phyloP scores from a whole-genome alignment of 2,329 filamentous ascomycete genomes.

The Monilinia aucupariae region DNA sequence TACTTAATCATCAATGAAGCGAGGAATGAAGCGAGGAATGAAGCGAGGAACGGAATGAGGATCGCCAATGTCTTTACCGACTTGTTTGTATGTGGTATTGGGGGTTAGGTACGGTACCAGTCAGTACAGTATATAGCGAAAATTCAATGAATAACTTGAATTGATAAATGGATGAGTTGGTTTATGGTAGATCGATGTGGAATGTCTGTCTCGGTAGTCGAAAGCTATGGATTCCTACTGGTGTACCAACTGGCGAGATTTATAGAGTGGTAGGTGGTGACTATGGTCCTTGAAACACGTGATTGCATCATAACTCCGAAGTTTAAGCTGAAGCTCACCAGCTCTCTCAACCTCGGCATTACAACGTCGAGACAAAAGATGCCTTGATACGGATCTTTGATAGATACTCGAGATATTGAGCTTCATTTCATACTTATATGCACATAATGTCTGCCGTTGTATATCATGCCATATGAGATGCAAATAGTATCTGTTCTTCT shows the following conservation, averaged over 20 bases:
- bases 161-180: neutral
- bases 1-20: neutral
- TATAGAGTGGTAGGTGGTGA: no score
- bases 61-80: neutral
- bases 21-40: no score
- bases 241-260: no score
- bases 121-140: neutral
- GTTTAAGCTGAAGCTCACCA: neutral
- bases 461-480: slow-evolving; percentile 12
- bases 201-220: neutral
- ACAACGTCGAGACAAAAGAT: neutral
- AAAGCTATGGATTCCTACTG: no score
- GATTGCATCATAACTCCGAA: neutral
- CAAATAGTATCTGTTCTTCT: slow-evolving; percentile 3
- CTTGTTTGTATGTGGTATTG: neutral
- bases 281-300: neutral
- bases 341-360: slow-evolving; percentile 9
- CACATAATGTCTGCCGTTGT: neutral
- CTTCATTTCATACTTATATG: neutral
- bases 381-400: neutral
- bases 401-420: neutral
- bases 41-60: neutral
- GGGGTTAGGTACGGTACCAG: neutral
- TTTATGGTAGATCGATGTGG: neutral
- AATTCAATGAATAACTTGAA: neutral